Conservation (phyloP, 768 basidiomycete genomes). For the Russula sp. region DNA sequence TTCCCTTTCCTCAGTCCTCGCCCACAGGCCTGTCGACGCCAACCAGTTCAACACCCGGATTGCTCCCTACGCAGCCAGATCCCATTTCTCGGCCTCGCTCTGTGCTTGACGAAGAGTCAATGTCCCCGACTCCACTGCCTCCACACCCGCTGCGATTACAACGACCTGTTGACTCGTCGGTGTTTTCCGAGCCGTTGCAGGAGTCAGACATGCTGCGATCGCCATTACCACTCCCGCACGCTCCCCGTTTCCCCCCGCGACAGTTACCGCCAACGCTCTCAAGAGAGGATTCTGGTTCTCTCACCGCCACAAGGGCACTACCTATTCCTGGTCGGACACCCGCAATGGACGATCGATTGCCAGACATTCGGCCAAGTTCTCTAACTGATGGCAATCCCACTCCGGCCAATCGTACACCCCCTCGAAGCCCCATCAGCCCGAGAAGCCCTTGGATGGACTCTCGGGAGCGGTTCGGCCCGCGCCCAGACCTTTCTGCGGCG, state of each 20-base stretch:
- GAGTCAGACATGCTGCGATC: slow-evolving; percentile 38
- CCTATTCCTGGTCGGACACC: slow-evolving; percentile 20
- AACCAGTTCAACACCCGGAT: slow-evolving; percentile 2
- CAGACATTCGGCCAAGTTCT: slow-evolving; percentile 10
- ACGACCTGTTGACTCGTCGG: slow-evolving; percentile 22
- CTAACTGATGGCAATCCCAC: slow-evolving; percentile 3
- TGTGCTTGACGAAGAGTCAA: slow-evolving; percentile 21
- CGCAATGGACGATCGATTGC: slow-evolving; percentile 19
- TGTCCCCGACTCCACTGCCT: slow-evolving; percentile 9
- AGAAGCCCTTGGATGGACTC: slow-evolving; percentile 39
- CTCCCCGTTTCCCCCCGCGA: slow-evolving; percentile 21
- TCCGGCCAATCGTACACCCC: slow-evolving; percentile 35
- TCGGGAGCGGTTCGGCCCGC: slow-evolving; percentile 29
- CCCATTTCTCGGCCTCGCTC: slow-evolving; percentile 19
- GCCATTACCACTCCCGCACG: slow-evolving; percentile 35
- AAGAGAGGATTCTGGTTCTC: slow-evolving; percentile 14
- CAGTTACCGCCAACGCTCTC: slow-evolving; percentile 20
- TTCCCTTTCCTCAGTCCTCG: slow-evolving; percentile 9
- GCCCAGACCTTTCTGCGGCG: slow-evolving; percentile 15
- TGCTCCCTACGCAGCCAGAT: slow-evolving; percentile 15
- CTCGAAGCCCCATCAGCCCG: slow-evolving; percentile 58
- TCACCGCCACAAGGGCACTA: slow-evolving; percentile 11
- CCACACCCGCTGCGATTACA: slow-evolving; percentile 5
- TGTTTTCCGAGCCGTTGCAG: slow-evolving; percentile 26
- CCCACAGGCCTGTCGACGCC: neutral